Evolutionary conservation across 2,329 filamentous ascomycete genomes (phyloP).

Genomic region (Beauveria medogensis): DNA sequence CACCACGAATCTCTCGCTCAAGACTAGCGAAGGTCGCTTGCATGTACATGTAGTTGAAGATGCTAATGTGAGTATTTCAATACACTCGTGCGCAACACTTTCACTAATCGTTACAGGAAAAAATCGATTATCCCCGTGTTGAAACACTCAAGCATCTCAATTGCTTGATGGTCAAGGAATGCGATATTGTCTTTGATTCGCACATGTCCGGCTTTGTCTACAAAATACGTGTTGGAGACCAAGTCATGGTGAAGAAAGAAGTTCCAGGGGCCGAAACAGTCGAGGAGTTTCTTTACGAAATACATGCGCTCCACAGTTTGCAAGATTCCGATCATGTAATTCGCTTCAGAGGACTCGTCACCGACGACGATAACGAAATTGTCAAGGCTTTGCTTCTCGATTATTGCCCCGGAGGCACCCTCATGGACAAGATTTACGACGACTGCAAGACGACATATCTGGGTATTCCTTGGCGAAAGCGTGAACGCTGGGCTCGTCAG

Average conservation of each 20-base stretch:
- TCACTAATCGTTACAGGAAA: conserved; percentile 48
- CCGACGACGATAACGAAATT: conserved; percentile 74
- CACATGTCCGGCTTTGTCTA: conserved; percentile 98
- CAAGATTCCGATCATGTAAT: conserved; percentile 70
- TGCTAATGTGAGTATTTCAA: conserved; percentile 52
- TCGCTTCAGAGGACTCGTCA: conserved; percentile 76
- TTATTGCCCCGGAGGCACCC: conserved; percentile 76
- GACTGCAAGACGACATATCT: conserved; percentile 50
- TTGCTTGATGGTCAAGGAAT: conserved; percentile 60
- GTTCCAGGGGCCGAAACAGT: conserved; percentile 93
- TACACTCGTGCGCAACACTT: conserved; percentile 1
- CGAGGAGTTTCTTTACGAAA: conserved; percentile 95
- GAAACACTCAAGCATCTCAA: conserved; percentile 66
- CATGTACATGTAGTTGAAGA: conserved; percentile 99
- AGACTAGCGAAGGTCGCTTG: conserved; percentile 78
- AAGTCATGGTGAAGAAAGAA: conserved; percentile 87
- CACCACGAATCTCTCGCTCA: conserved; percentile 89
- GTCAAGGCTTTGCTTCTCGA: conserved; percentile 88
- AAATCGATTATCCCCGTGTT: conserved; percentile 74
- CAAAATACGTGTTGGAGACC: conserved; percentile 66
- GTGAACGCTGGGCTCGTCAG: conserved; percentile 83
- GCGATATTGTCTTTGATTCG: conserved; percentile 73
- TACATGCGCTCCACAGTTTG: conserved; percentile 83
- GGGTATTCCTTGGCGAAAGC: conserved; percentile 56
- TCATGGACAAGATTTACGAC: conserved; percentile 89